Evolutionary conservation across 164 flowering plant genomes (phyloP), one percentile per base, ranked within the genome.

Genomic region (Kingdonia uniflora): DNA sequence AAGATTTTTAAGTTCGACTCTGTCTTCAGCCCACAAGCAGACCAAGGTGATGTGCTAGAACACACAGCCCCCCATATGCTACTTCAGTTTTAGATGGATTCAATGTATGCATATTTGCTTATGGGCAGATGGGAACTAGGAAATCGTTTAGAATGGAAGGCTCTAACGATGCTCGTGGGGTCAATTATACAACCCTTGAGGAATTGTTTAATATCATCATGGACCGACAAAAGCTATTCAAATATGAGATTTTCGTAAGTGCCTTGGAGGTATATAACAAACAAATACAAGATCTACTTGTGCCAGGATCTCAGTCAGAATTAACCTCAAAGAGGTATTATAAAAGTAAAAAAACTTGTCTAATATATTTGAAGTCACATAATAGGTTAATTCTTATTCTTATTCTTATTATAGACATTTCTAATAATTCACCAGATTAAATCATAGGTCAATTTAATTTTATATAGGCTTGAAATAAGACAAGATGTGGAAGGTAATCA

Each of bases 61-160:
- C 80, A 85, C 61, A 80, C 95, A 16, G 69, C 73, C 22, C 92
- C 97, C 6, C 59, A 81, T 19, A 84, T 85, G 42, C 74, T 73
- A n/a, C n/a, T 25, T 88, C 97, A 0, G 97, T 85, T 39, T 51
- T 88, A 72, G 97, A 88, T 65, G 95, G 97, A 11, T 88, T 71
- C 64, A 88, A 88, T 67, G 89, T 85, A 42, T 85, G 97, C 64
- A 85, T 88, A 40, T 85, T 88, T 67, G 97, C 97, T 5, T 88
- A 88, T 69, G 97, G 97, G 22, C 97, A 88, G 74, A 88, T 95
- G 41, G 97, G 96, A 35, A 88, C 95, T 0, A 95, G 96, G 14
- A 88, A 88, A 75, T 83, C 96, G 14, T 88, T 78, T 69, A 88
- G 91, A 2, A 88, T 88, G 95, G 96, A 88, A 68, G 96, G 96